phyloP scores from a whole-genome alignment of 352 stramenopile genomes.

The Phytophthora podocarpi region DNA sequence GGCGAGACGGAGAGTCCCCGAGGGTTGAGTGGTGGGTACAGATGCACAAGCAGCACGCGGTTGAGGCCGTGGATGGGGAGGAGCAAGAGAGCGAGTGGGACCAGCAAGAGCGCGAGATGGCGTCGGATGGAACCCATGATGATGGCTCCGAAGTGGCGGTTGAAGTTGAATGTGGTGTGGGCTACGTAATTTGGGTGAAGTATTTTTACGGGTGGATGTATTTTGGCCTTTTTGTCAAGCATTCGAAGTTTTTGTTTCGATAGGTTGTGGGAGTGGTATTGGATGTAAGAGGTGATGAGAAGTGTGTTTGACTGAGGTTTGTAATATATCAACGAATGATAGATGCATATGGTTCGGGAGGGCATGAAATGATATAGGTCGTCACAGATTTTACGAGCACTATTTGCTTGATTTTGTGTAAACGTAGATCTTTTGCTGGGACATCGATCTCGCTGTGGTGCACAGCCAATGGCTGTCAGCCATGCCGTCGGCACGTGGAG shows the following conservation, averaged over 20 bases:
- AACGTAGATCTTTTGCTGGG: too few species aligned
- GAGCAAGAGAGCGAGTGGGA: constrained; percentile 15
- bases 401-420: constrained; percentile 5
- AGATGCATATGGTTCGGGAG: background rate
- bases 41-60: constrained; percentile 45
- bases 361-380: constrained; percentile 14
- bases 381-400: background rate
- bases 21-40: constrained; percentile 37
- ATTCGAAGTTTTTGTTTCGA: constrained; percentile 4
- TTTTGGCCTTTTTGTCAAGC: background rate
- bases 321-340: constrained; percentile 5
- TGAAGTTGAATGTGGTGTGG: constrained; percentile 30
- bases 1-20: background rate
- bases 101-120: constrained; percentile 24
- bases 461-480: too few species aligned
- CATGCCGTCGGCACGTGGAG: too few species aligned
- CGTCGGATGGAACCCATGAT: constrained; percentile 9
- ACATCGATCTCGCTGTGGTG: too few species aligned
- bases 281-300: background rate
- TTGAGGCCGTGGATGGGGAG: background rate
- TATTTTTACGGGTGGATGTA: background rate
- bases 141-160: background rate
- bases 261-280: background rate
- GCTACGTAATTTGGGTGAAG: background rate
- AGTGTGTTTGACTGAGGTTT: background rate